These are phyloP conservation scores for Cystobasidiaceae sp. DNA, from an alignment of 1,284 basidiomycete genomes.

Conservation along the genomic window DNA sequence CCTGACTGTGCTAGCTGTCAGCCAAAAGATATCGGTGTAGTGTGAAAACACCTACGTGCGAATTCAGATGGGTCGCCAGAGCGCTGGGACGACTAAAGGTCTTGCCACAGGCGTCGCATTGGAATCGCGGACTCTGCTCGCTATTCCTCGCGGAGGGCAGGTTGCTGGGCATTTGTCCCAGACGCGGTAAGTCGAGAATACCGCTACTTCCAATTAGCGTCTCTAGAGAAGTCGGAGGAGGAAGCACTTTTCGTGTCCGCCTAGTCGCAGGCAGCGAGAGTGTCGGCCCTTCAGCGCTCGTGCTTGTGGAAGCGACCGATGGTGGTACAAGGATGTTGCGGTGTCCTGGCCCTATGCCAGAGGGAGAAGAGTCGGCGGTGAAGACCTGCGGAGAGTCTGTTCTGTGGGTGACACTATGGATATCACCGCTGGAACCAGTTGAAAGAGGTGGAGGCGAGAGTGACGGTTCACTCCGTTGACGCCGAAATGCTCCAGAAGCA, in stretches of 20 bases:
- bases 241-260: neutral
- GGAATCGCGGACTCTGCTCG: neutral
- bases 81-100: conserved; percentile 12
- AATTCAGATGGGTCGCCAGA: conserved; percentile 6
- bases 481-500: neutral
- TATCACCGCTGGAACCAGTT: neutral
- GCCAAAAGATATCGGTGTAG: neutral
- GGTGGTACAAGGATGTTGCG: neutral
- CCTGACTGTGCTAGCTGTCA: conserved; percentile 15
- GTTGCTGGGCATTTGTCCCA: neutral
- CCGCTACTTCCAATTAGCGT: neutral
- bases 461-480: neutral
- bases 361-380: too few relatives aligned
- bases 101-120: conserved; percentile 15
- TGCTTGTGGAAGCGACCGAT: neutral
- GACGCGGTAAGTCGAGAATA: neutral
- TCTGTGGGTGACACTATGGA: too few relatives aligned
- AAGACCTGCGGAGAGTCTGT: too few relatives aligned
- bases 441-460: neutral
- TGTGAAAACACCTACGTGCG: neutral
- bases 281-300: too few relatives aligned
- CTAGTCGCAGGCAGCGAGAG: too few relatives aligned
- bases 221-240: neutral
- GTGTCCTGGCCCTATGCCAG: neutral
- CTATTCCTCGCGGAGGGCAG: neutral